Conservation (phyloP, 108 stramenopile species). For the Pseudonitzschia pungens region DNA sequence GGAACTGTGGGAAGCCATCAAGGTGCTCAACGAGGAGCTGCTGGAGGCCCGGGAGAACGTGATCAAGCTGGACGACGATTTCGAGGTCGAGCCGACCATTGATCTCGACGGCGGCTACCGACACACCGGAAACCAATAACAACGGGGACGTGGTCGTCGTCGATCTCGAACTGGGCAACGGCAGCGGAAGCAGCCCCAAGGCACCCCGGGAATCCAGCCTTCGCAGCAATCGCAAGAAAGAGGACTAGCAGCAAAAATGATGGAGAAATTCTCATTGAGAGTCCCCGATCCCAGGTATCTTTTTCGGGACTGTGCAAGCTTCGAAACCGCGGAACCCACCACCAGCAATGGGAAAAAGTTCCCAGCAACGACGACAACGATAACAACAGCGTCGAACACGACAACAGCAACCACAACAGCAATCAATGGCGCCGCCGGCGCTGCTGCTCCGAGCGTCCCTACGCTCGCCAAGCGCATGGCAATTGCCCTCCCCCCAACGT, state of each 20-base stretch:
- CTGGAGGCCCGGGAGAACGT: conserved; percentile 24
- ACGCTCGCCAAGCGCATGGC: conserved; percentile 10
- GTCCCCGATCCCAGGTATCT: neutral
- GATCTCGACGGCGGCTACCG: neutral
- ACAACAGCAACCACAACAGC: too few species aligned
- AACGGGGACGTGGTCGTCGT: neutral
- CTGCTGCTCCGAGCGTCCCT: too few species aligned
- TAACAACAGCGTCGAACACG: too few species aligned
- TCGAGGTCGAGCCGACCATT: conserved; percentile 7
- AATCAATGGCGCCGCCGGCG: too few species aligned
- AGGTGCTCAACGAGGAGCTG: conserved; percentile 59
- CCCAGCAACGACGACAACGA: too few species aligned
- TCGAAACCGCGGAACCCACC: neutral
- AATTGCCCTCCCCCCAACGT: neutral
- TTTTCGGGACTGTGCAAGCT: neutral
- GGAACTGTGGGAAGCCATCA: conserved; percentile 45
- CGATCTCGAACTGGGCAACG: neutral
- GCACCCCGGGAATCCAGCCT: neutral
- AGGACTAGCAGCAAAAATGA: neutral
- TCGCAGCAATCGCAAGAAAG: neutral
- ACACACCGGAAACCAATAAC: too few species aligned
- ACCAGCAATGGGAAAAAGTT: conserved; percentile 10
- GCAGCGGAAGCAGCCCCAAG: neutral
- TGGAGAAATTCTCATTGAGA: neutral
- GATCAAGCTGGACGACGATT: conserved; percentile 3